A percentile compares a stretch with the other conserved stretches of the same genome.
phyloP scores from a whole-genome alignment of 2,329 filamentous ascomycete genomes.

The Claviceps purpurea region DNA sequence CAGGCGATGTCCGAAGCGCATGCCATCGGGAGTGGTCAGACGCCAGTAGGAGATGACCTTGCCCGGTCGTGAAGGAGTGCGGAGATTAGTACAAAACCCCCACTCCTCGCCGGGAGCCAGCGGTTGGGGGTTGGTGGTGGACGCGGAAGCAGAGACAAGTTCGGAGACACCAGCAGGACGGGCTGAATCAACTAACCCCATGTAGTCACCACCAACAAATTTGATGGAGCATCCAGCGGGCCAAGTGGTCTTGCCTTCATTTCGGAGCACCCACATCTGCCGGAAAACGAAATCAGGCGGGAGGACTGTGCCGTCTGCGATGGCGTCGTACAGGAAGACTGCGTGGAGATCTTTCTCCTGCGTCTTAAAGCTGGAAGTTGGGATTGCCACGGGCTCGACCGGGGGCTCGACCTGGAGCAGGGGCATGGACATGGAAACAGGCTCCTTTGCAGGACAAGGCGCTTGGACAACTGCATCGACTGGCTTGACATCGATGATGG shows the following conservation, averaged over 20 bases:
- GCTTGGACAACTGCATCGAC: constrained; percentile 23
- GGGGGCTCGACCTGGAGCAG: constrained; percentile 5
- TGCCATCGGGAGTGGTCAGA: constrained; percentile 65
- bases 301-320: constrained; percentile 65
- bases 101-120: constrained; percentile 63
- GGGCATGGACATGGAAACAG: constrained; percentile 5
- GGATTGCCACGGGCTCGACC: constrained; percentile 5
- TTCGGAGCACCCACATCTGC: constrained; percentile 85
- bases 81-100: constrained; percentile 73
- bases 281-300: constrained; percentile 61
- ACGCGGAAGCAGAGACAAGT: constrained; percentile 68
- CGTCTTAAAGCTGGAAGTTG: constrained; percentile 8
- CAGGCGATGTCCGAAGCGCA: constrained; percentile 79
- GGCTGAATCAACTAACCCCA: constrained; percentile 77
- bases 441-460: constrained; percentile 1
- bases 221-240: constrained; percentile 80
- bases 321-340: constrained; percentile 63
- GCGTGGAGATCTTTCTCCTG: constrained; percentile 26
- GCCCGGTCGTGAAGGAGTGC: constrained; percentile 63
- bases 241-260: constrained; percentile 69
- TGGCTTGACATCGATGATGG: constrained; percentile 59
- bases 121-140: constrained; percentile 56
- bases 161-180: constrained; percentile 68
- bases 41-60: constrained; percentile 94
- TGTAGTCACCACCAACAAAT: constrained; percentile 89